Conservation (phyloP, 2,329 filamentous ascomycete species). For the Meredithiella fracta region DNA sequence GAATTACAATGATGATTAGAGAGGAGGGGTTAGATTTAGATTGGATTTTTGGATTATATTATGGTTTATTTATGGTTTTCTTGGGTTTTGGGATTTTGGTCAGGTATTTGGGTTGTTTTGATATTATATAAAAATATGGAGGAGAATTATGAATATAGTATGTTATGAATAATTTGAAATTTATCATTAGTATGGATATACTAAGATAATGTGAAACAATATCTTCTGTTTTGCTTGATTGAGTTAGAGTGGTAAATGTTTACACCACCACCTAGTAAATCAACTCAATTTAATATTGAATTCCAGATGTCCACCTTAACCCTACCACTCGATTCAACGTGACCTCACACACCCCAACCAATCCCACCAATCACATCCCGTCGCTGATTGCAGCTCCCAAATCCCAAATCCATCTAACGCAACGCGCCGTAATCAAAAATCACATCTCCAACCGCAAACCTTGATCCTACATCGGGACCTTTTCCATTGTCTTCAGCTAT, state of each 20-base stretch:
- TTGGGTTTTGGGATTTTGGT: slow-evolving; percentile 3
- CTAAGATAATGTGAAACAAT: no score
- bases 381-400: neutral
- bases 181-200: no score
- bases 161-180: neutral
- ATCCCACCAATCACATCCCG: neutral
- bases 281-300: neutral
- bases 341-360: neutral
- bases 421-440: neutral
- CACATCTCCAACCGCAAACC: no score
- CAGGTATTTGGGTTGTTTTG: slow-evolving; percentile 1
- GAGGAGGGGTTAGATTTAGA: neutral
- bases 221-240: no score
- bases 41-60: neutral
- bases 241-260: no score
- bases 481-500: no score
- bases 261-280: no score
- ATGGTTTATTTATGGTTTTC: slow-evolving; percentile 3
- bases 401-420: neutral
- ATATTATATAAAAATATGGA: neutral
- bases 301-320: neutral
- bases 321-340: neutral
- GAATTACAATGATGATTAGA: slow-evolving; percentile 19
- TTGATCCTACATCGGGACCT: no score
- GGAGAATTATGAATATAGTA: neutral